phyloP scores from a whole-genome alignment of 2,329 filamentous ascomycete genomes.

The Sporothrix pallida region DNA sequence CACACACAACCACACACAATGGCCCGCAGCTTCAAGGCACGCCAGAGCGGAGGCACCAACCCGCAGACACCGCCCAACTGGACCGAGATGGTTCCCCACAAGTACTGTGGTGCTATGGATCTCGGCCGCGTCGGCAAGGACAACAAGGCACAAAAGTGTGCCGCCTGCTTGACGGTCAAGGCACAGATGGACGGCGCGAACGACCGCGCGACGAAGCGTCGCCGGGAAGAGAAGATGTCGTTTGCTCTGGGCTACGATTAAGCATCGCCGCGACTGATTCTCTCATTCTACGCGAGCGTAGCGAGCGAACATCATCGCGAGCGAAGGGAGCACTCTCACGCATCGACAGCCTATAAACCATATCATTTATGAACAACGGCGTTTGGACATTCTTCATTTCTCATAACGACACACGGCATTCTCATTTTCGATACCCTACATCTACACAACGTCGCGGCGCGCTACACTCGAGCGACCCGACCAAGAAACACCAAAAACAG shows the following conservation, averaged over 20 bases:
- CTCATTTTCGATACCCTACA: neutral
- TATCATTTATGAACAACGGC: neutral
- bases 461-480: neutral
- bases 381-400: neutral
- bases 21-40: slow-evolving; percentile 35
- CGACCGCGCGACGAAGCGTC: slow-evolving; percentile 29
- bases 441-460: neutral
- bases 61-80: slow-evolving; percentile 35
- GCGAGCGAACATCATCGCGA: neutral
- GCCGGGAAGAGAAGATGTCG: slow-evolving; percentile 36
- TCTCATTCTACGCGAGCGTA: neutral
- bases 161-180: slow-evolving; percentile 33
- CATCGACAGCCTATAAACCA: neutral
- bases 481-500: slow-evolving; percentile 1
- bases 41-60: slow-evolving; percentile 25
- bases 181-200: slow-evolving; percentile 24
- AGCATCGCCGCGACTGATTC: neutral
- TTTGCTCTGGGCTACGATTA: slow-evolving; percentile 9
- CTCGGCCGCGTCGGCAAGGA: slow-evolving; percentile 33
- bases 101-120: slow-evolving; percentile 36
- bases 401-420: neutral
- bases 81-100: slow-evolving; percentile 34
- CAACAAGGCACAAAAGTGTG: slow-evolving; percentile 36
- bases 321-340: neutral
- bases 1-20: slow-evolving; percentile 3